Conservation (phyloP, 352 stramenopile genomes). For the Phytophthora colocasiae region DNA sequence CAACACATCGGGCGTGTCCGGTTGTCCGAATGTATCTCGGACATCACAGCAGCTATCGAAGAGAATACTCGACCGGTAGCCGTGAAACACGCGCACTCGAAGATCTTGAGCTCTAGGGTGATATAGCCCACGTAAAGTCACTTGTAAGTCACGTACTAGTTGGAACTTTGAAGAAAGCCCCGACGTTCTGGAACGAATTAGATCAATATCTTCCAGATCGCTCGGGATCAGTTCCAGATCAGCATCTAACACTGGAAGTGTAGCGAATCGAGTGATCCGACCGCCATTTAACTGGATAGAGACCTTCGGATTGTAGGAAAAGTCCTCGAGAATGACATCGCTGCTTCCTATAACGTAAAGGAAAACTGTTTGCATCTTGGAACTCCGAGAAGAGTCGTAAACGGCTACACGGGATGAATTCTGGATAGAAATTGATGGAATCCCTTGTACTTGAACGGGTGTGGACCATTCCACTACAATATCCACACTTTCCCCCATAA, state of each 20-base stretch:
- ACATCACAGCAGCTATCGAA: slow-evolving; percentile 51
- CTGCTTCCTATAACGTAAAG: slow-evolving; percentile 46
- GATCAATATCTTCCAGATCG: slow-evolving; percentile 25
- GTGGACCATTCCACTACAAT: slow-evolving; percentile 68
- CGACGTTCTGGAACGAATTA: slow-evolving; percentile 34
- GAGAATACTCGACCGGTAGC: slow-evolving; percentile 42
- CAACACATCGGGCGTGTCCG: slow-evolving; percentile 40
- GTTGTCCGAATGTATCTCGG: slow-evolving; percentile 53
- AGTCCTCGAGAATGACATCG: slow-evolving; percentile 37
- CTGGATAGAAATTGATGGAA: slow-evolving; percentile 51
- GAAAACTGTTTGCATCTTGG: slow-evolving; percentile 50
- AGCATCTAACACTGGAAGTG: slow-evolving; percentile 43
- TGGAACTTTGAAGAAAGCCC: slow-evolving; percentile 69
- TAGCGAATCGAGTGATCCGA: slow-evolving; percentile 52
- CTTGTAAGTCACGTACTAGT: slow-evolving; percentile 52
- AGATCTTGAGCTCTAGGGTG: slow-evolving; percentile 71
- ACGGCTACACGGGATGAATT: slow-evolving; percentile 43
- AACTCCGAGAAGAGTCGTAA: slow-evolving; percentile 54
- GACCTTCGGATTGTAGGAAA: slow-evolving; percentile 54
- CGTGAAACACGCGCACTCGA: slow-evolving; percentile 59
- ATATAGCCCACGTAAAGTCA: slow-evolving; percentile 70
- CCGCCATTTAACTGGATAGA: slow-evolving; percentile 57
- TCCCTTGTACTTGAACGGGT: slow-evolving; percentile 41
- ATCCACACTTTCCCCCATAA: slow-evolving; percentile 68
- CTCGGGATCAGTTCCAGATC: slow-evolving; percentile 45